These are phyloP conservation scores for Cynara cardunculus DNA, from an alignment of 129 eudicot species.

Conservation along the genomic window DNA sequence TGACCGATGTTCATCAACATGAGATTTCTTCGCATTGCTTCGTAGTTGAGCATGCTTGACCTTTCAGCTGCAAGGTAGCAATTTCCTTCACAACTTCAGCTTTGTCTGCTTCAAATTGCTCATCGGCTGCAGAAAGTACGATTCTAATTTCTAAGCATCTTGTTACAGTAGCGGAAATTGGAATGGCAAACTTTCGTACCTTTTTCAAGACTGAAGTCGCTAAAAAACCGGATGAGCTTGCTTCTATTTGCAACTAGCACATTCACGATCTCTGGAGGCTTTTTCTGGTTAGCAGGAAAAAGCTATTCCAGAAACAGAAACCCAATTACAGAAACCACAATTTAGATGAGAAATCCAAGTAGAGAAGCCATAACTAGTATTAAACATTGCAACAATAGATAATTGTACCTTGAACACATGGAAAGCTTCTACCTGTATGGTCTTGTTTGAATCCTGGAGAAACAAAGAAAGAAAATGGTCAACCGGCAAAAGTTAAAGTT, in stretches of 20 bases:
- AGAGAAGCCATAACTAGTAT: neutral
- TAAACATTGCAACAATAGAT: neutral
- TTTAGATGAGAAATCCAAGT: neutral
- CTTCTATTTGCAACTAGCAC: slow-evolving; percentile 55
- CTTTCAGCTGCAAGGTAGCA: slow-evolving; percentile 43
- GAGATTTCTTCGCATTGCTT: slow-evolving; percentile 36
- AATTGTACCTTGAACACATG: slow-evolving; percentile 56
- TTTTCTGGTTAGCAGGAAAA: slow-evolving; percentile 54
- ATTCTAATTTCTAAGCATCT: slow-evolving; percentile 8
- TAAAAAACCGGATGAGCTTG: slow-evolving; percentile 55
- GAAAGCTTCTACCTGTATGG: slow-evolving; percentile 57
- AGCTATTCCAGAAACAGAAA: slow-evolving; percentile 28
- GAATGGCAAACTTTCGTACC: slow-evolving; percentile 20
- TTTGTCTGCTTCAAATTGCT: slow-evolving; percentile 52
- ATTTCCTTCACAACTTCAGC: slow-evolving; percentile 65
- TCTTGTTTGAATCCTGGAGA: slow-evolving; percentile 50
- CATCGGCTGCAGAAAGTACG: slow-evolving; percentile 35
- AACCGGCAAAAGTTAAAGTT: neutral
- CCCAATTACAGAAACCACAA: neutral
- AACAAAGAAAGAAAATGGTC: slow-evolving; percentile 1
- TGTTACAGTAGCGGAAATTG: neutral
- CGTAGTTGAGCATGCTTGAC: slow-evolving; percentile 26
- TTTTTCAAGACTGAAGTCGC: slow-evolving; percentile 48
- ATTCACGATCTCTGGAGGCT: slow-evolving; percentile 56
- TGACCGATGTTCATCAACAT: slow-evolving; percentile 3